Evolutionary conservation across 2,329 filamentous ascomycete genomes (phyloP), one percentile per base, ranked within the genome.

Genomic region (Aciculosporium take): DNA sequence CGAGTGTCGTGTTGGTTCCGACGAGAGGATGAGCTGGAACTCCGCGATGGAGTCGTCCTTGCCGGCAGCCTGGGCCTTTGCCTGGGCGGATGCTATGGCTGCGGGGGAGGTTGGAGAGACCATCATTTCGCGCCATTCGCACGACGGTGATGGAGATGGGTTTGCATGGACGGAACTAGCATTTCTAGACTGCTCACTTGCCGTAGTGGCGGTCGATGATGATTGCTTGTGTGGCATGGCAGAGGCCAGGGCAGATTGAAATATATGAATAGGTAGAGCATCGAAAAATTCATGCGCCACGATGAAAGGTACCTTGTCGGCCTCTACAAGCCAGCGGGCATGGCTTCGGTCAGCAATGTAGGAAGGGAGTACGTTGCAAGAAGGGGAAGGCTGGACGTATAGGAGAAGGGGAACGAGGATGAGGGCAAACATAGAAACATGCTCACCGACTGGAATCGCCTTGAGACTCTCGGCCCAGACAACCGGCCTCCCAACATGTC

Each of bases 281-380:
- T 98, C 91, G 64, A 98, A 98, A 69, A 98, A 96, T 58, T 98
- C 91, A 59, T 98, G 91, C 4, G 91, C 91, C 37, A 96, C 76
- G 46, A 98, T 94, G 60, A 96, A 93, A 1, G 91, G 89, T 18
- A 79, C 84, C 56, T 82, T 84, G 45, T 72, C 70, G 18, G 76
- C 63, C 46, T 75, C 78, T 80, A 49, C 20, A 28, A 24, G 25
- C n/a, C 24, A 10, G 18, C 24, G 12, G n/a, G 7, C 5, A 17
- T 7, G 7, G 25, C 3, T 3, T 17, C 32, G 2, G 34, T 43
- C 28, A 37, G 20, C 21, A 23, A 12, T 10, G 6, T 12, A 12
- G 17, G 7, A 18, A n/a, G 12, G 33, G 17, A 18, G 28, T 21
- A 29, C 9, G 17, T 7, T 17, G 7, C n/a, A 28, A 6, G 36